Conservation (phyloP, 129 eudicot species). For the Centrapalus pauciflorus region DNA sequence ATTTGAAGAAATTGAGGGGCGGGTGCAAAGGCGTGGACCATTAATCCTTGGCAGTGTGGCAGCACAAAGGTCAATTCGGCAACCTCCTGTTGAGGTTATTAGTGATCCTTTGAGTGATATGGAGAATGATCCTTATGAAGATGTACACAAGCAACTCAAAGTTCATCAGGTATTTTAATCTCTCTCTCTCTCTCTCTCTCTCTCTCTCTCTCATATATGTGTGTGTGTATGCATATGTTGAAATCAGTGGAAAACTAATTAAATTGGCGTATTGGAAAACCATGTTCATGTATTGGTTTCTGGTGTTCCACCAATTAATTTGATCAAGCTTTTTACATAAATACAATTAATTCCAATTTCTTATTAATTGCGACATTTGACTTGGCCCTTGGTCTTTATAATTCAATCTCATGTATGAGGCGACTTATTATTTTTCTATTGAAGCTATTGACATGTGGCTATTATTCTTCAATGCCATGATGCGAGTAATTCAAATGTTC, state of each 20-base stretch:
- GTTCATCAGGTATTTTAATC: constrained; percentile 52
- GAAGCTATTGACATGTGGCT: constrained; percentile 1
- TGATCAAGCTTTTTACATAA: too few species aligned
- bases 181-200: too few species aligned
- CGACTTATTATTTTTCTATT: constrained; percentile 1
- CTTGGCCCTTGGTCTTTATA: neutral
- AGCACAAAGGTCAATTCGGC: constrained; percentile 63
- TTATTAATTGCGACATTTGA: neutral
- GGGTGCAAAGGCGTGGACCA: constrained; percentile 66
- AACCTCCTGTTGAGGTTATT: constrained; percentile 77
- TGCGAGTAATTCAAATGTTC: neutral
- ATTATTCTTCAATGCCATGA: neutral
- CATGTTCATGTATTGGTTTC: too few species aligned
- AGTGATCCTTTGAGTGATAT: constrained; percentile 87
- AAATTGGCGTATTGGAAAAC: too few species aligned
- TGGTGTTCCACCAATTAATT: too few species aligned
- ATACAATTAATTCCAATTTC: neutral
- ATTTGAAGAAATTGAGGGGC: constrained; percentile 84
- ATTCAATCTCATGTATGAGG: neutral
- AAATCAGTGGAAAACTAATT: too few species aligned
- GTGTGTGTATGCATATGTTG: too few species aligned
- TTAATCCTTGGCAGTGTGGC: constrained; percentile 57
- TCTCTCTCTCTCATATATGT: too few species aligned
- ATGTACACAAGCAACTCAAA: constrained; percentile 47
- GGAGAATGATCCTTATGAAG: constrained; percentile 70